phyloP scores from a whole-genome alignment of 148 eudicot genomes.

The Vaccinium vitisidaea region DNA sequence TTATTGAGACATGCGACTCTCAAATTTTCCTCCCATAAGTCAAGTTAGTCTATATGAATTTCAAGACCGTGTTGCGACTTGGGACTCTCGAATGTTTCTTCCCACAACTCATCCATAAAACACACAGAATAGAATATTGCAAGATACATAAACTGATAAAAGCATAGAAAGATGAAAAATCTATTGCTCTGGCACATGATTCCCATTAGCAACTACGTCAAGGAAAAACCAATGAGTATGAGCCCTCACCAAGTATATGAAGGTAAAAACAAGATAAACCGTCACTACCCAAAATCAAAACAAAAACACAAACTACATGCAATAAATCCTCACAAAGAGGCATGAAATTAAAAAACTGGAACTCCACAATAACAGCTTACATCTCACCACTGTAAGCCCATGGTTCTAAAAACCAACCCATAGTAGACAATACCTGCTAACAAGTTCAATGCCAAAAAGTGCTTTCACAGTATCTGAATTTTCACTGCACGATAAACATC shows the following conservation, averaged over 20 bases:
- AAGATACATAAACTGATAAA: neutral
- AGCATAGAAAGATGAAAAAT: neutral
- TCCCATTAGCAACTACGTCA: neutral
- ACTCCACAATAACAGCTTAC: neutral
- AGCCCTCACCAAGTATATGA: neutral
- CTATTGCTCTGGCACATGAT: neutral
- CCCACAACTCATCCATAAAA: neutral
- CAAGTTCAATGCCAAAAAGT: constrained; percentile 85
- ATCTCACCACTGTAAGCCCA: neutral
- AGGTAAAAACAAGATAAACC: neutral
- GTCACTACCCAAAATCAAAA: neutral
- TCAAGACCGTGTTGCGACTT: neutral
- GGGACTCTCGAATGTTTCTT: neutral
- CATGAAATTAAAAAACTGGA: neutral
- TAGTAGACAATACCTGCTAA: constrained; percentile 63
- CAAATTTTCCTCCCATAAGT: neutral
- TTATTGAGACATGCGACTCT: neutral
- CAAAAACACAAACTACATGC: neutral
- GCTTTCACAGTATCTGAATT: constrained; percentile 64
- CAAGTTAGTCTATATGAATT: neutral
- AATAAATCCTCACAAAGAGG: neutral
- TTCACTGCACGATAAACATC: constrained; percentile 51
- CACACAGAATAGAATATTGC: neutral
- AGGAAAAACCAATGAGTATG: neutral
- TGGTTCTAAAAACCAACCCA: neutral